Evolutionary conservation across 352 stramenopile species (phyloP), one percentile per base, ranked within the genome.

Genomic region (Globisporangium middletonii): DNA sequence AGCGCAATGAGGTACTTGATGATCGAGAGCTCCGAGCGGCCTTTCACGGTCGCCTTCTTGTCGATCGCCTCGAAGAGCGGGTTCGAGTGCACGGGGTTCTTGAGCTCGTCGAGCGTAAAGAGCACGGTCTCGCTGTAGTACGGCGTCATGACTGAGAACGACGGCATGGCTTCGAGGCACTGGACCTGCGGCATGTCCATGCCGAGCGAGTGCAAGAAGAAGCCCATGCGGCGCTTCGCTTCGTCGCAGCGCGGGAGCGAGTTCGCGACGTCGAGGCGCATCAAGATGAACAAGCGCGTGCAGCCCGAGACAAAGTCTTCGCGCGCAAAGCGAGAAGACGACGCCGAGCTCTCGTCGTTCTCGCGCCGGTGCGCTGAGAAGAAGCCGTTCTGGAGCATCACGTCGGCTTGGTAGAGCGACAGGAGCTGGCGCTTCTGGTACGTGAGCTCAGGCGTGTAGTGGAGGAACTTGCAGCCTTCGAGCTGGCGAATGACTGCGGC

Each of bases 1-100:
- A 94, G 84, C 26, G 85, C 93, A 63, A 92, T 92, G 43, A 95
- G 53, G 51, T 95, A 95, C 45, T 89, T 88, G 71, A 95, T 84
- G 50, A 95, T 94, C 8, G 76, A 92, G 53, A 95, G 62, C 55
- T 95, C 78, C 12, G 73, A 75, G 45, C 80, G 79, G 1, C 79
- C 83, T 55, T 91, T 92, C 9, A 68, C 71, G 28, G 88, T 92
- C 35, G 81, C 67, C 48, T 85, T 81, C 60, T 83, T 79, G 54
- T 95, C 83, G 15, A 92, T 67, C 43, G 76, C 72, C 38, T 79
- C 68, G 57, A 94, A 94, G 8, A 94, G 63, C n/a, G 80, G 71
- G 53, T 94, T 93, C 41, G 80, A 74, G 58, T 91, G 73, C 16
- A 94, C 84, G 0, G 80, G 84, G 42, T 91, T 76, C 59, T 91